Percentiles rank a stretch among this genome's conserved stretches.
Conservation (phyloP, 2,329 filamentous ascomycete species). For the Aspergillaceae sp. region DNA sequence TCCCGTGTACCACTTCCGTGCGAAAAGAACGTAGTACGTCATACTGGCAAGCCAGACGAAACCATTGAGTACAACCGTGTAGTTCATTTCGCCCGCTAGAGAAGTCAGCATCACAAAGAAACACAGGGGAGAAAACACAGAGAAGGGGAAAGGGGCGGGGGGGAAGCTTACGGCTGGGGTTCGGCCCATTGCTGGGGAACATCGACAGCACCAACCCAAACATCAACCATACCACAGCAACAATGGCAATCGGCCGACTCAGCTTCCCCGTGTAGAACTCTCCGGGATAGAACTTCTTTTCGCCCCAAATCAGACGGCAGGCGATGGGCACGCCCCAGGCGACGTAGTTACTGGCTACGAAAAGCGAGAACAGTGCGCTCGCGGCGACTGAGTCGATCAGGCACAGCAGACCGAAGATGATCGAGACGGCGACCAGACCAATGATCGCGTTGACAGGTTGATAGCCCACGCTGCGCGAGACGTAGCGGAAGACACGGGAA, state of each 20-base stretch:
- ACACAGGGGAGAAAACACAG: neutral
- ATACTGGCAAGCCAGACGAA: slow-evolving; percentile 51
- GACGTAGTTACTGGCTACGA: slow-evolving; percentile 53
- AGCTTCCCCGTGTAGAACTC: slow-evolving; percentile 51
- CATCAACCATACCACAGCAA: slow-evolving; percentile 46
- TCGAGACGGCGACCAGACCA: slow-evolving; percentile 44
- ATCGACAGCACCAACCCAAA: slow-evolving; percentile 51
- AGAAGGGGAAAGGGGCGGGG: slow-evolving; percentile 2
- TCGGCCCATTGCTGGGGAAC: slow-evolving; percentile 50
- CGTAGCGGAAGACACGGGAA: slow-evolving; percentile 48
- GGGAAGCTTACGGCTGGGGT: slow-evolving; percentile 36
- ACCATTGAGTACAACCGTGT: slow-evolving; percentile 54
- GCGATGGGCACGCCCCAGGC: slow-evolving; percentile 54
- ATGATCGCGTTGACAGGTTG: slow-evolving; percentile 52
- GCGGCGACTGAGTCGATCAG: slow-evolving; percentile 52
- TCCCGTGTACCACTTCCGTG: slow-evolving; percentile 53
- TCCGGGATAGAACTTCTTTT: slow-evolving; percentile 49
- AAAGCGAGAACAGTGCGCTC: slow-evolving; percentile 48
- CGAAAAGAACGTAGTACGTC: slow-evolving; percentile 49
- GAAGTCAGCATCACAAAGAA: neutral
- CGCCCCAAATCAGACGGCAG: slow-evolving; percentile 50
- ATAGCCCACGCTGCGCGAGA: slow-evolving; percentile 47
- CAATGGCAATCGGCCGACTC: slow-evolving; percentile 46
- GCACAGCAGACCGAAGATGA: slow-evolving; percentile 49
- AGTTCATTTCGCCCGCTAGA: slow-evolving; percentile 50